Percentiles rank a stretch among this genome's conserved stretches.
phyloP scores from a whole-genome alignment of 768 basidiomycete genomes.

The Favolaschia claudopus region DNA sequence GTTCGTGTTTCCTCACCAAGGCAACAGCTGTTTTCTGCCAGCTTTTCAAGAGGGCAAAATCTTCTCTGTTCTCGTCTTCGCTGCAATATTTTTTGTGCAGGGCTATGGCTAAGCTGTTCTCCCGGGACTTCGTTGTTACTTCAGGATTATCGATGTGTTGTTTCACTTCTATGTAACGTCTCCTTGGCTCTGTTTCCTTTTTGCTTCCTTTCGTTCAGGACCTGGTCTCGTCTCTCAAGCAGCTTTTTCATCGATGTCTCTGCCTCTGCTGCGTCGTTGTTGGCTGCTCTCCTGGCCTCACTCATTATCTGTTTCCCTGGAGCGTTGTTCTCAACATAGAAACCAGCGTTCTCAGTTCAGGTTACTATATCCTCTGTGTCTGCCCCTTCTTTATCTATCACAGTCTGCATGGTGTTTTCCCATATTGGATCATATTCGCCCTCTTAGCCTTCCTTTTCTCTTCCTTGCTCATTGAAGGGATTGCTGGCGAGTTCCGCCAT shows the following conservation, averaged over 20 bases:
- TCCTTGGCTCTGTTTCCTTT: neutral
- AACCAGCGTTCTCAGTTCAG: neutral
- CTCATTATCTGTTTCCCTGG: no score
- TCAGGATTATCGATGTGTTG: no score
- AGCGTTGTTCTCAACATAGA: neutral
- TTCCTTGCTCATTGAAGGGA: no score
- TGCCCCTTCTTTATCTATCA: no score
- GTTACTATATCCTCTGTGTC: neutral
- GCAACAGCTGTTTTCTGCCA: neutral
- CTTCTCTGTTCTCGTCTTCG: no score
- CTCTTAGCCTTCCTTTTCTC: no score
- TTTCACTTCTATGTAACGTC: no score
- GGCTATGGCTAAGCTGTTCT: neutral
- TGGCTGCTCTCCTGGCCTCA: no score
- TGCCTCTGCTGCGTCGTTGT: no score
- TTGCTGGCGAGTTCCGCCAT: neutral
- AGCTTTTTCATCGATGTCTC: no score
- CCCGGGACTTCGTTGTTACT: neutral
- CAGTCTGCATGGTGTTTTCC: neutral
- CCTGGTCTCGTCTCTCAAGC: no score
- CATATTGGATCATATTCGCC: neutral
- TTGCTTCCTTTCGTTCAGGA: neutral
- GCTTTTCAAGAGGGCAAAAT: neutral
- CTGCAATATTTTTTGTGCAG: no score
- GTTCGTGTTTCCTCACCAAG: neutral